Base-by-base conservation (phyloP, 306 rosid genomes). In the Lathyrus aphaca region DNA sequence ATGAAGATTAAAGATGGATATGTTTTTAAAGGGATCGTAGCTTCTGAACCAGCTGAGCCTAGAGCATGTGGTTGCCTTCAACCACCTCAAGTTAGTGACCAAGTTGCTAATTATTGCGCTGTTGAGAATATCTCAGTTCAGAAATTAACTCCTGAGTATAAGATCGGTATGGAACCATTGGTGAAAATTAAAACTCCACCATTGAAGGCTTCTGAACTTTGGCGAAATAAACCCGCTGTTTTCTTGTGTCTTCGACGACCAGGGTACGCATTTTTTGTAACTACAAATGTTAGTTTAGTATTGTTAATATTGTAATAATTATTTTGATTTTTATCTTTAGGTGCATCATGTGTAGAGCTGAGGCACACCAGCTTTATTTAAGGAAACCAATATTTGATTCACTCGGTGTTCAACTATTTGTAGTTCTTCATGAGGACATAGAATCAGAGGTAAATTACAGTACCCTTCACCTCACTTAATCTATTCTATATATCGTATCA, bases 311-410 rank as follows among this genome's bases (percentile, higher is more conserved):
- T 17, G 29, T 25, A 25, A 25, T 25, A 25, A 4, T 25, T 4
- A 25, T 25, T 25, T 25, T 25, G 29, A 25, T 25, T 25, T 25
- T 25, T 25, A 25, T 25, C 29, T 25, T 30, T 30, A 30, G 98
- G 81, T 92, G 96, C 88, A 85, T 92, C 75, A 90, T 92, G 98
- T 92, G 96, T 66, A 81, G 98, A 86, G 98, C 96, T 51, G 98
- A 90, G 82, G 98, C 96, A 73, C 95, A 92, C 84, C 86, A 86
- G 69, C 82, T 90, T 16, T 92, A 82, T 50, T 81, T 91, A 27
- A 88, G 76, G 78, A 92, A 92, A 74, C 87, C 93, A n/a, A 76
- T 89, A 69, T 90, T 89, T 77, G 98, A 92, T 76, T 81, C 98
- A 75, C 89, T 92, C 59, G 98, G 98, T 29, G 30, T 88, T 76